Conservation (phyloP, 306 rosid species). For the Albizia julibrissin region DNA sequence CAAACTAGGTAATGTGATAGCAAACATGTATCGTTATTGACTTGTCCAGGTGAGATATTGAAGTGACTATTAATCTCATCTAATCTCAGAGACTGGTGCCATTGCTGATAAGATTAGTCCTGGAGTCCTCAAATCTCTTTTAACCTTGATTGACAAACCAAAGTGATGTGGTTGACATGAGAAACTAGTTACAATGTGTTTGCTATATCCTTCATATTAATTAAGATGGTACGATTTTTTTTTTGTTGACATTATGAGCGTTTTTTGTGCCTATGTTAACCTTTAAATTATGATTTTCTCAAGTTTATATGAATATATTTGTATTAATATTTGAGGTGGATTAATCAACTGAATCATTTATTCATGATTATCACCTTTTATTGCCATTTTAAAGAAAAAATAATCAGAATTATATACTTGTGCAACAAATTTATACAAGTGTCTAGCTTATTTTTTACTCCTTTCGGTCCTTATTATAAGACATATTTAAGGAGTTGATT, state of each 20-base stretch:
- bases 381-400: neutral
- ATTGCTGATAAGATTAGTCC: conserved; percentile 78
- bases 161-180: conserved; percentile 40
- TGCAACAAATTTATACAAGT: too few relatives aligned
- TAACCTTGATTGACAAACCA: conserved; percentile 71
- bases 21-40: neutral
- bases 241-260: too few relatives aligned
- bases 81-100: conserved; percentile 75
- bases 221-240: too few relatives aligned
- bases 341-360: neutral
- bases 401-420: neutral
- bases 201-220: neutral
- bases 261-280: neutral
- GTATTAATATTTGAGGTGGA: neutral
- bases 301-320: too few relatives aligned
- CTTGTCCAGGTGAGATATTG: neutral
- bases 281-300: too few relatives aligned
- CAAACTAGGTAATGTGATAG: neutral
- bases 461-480: too few relatives aligned
- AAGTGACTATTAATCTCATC: conserved; percentile 40
- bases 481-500: too few relatives aligned
- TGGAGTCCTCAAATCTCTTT: conserved; percentile 66
- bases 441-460: too few relatives aligned
- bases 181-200: neutral
- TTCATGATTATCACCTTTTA: neutral